Evolutionary conservation across 2,329 filamentous ascomycete species (phyloP), one percentile per base, ranked within the genome.

Genomic region (Sarocladiaceae sp.): DNA sequence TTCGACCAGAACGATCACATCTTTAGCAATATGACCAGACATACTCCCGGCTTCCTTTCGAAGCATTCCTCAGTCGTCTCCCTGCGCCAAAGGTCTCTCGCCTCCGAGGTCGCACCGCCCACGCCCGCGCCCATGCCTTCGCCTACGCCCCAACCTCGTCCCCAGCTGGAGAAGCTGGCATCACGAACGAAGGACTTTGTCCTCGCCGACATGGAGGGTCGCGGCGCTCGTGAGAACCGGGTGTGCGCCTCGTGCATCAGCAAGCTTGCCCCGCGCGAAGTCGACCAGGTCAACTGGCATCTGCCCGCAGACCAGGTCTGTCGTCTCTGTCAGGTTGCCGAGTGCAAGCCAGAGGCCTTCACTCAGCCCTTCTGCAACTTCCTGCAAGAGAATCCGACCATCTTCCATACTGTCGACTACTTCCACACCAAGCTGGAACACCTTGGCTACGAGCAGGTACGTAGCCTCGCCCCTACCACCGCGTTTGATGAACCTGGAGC

Each of bases 351-450:
- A 4, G 80, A 82, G 56, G 73, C 73, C 47, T 95, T 89, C 62
- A 85, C 87, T 7, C 74, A 88, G 65, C 88, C 89, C 1, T 96
- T 95, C 62, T 83, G 85, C 60, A 76, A 88, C 43, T 97, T 96
- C 60, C 77, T 97, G 69, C 85, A 82, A 34, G 76, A 85, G 50
- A 95, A 96, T 59, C 93, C 93, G 0, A 97, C 93, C 7, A 79
- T 96, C 37, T 98, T 95, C 63, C 93, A 98, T 58, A 81, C 88
- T 1, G 89, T 96, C 21, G 77, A 81, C 47, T 79, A 88, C 54
- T 88, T 95, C 60, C 81, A 83, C 56, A 70, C 74, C 46, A 82
- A 89, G 56, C 75, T 96, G 39, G 71, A 76, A 50, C 73, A 78
- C 31, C 72, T 79, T 29, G 91, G 88, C 34, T 98, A 86, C 65